Evolutionary conservation across 1,139 yeast genomes (phyloP), one percentile per base, ranked within the genome.

Genomic region (Taphrina sp.): DNA sequence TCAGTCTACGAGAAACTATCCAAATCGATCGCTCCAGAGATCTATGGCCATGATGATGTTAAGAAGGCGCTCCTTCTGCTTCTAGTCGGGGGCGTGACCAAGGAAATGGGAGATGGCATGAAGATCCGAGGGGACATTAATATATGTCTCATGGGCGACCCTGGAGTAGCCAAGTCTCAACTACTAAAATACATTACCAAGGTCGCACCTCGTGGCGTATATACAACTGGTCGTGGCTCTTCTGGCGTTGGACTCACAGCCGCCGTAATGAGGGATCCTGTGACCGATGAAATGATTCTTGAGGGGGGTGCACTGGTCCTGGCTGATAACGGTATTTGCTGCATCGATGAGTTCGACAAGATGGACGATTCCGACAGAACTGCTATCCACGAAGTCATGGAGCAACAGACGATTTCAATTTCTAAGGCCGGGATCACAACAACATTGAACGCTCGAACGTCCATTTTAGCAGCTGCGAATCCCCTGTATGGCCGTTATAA

Each of bases 161-260:
- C 99, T 36, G 98, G 98, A 76, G 98, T 94, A 57, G 99, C 99
- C 65, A 94, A 94, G 71, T 92, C 98, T 1, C 99, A 94, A 76
- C 76, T 94, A 65, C 76, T 94, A 61, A 92, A 92, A 69, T 87
- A 95, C 33, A 87, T 94, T 61, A 79, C 90, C 57, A 89, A 90
- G 65, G 87, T 94, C 51, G 95, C 98, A 0, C 98, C 99, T 26
- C 79, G 98, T 68, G 95, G 96, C 49, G 95, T 94, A 37, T 94
- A 94, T 71, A 94, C 99, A 5, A 94, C 98, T 1, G 99, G 99
- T 73, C 81, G 95, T 67, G 99, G 99, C 69, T 89, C 97, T 3
- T 92, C 98, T 0, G 99, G 98, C 56, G 99, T 94, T 47, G 99
- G 99, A 72, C 77, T 94, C 65, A 94, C 99, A 1, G 99, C 99